These are phyloP conservation scores for Globisporangium nagaii DNA, from an alignment of 352 stramenopile genomes.

Conservation along the genomic window DNA sequence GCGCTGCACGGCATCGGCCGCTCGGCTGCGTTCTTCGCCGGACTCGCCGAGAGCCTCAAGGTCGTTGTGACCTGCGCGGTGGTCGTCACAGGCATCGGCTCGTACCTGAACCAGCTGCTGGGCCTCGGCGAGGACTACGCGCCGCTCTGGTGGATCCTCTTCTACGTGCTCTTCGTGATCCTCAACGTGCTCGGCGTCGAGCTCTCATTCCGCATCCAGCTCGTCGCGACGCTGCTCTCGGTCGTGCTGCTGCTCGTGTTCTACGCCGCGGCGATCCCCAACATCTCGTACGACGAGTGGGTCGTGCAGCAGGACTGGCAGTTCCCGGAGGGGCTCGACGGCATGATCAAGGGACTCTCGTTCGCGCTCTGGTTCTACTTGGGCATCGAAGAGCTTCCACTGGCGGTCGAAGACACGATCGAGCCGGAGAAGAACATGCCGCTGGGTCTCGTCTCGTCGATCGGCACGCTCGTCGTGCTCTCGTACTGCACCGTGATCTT, in stretches of 20 bases:
- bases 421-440: conserved; percentile 60
- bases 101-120: conserved; percentile 60
- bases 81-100: conserved; percentile 56
- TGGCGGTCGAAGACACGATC: conserved; percentile 62
- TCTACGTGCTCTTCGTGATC: conserved; percentile 54
- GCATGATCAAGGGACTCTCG: conserved; percentile 47
- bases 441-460: conserved; percentile 48
- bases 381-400: conserved; percentile 58
- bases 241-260: conserved; percentile 60
- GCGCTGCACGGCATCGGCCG: conserved; percentile 52
- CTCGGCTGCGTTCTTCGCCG: conserved; percentile 53
- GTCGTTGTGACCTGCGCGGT: conserved; percentile 60
- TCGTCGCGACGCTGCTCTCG: conserved; percentile 46
- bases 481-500: conserved; percentile 58
- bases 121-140: conserved; percentile 27
- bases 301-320: conserved; percentile 38
- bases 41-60: conserved; percentile 62
- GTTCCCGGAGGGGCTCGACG: conserved; percentile 35
- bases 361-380: conserved; percentile 74
- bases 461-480: conserved; percentile 39
- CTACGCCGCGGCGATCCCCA: conserved; percentile 49
- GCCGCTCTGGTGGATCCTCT: conserved; percentile 52
- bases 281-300: conserved; percentile 56
- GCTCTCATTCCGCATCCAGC: conserved; percentile 62
- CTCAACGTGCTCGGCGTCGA: conserved; percentile 60